Conservation (phyloP, 768 basidiomycete species). For the Rubroboletus pulcherrimus region DNA sequence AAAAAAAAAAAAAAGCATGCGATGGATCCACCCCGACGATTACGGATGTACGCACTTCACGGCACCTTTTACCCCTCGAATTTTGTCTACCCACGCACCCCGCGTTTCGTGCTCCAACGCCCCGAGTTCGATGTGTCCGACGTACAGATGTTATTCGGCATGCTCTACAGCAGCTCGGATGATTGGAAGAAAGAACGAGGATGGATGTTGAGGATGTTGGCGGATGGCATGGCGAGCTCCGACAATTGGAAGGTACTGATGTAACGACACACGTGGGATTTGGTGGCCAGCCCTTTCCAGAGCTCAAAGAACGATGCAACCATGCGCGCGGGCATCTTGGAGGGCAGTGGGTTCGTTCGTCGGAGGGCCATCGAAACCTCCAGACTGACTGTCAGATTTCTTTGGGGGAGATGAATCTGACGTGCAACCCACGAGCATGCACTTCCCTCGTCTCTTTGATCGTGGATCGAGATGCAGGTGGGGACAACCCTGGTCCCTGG, state of each 20-base stretch:
- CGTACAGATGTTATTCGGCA: conserved; percentile 85
- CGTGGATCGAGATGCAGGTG: conserved; percentile 83
- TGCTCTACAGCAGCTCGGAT: conserved; percentile 77
- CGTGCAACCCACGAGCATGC: conserved; percentile 63
- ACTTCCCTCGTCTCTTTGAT: conserved; percentile 64
- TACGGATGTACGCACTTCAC: conserved; percentile 69
- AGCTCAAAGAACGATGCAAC: conserved; percentile 50
- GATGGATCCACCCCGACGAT: conserved; percentile 72
- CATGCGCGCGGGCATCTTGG: conserved; percentile 59
- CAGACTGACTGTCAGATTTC: too few relatives aligned
- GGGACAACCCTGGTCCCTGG: not conserved
- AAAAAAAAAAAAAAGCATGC: too few relatives aligned
- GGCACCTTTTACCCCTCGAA: conserved; percentile 84
- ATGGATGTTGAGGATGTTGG: conserved; percentile 83
- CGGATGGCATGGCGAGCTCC: conserved; percentile 71
- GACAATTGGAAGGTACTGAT: conserved; percentile 82
- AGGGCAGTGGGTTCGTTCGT: conserved; percentile 42
- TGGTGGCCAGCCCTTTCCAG: conserved; percentile 79
- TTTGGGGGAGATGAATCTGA: conserved; percentile 81
- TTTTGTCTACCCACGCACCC: conserved; percentile 82
- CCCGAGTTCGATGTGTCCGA: conserved; percentile 75
- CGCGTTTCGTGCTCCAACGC: conserved; percentile 87
- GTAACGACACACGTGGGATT: conserved; percentile 83
- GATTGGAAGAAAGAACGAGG: conserved; percentile 85
- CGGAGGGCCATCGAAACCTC: not conserved